These are phyloP conservation scores for Metarhizium album DNA, from an alignment of 2,329 filamentous ascomycete species.

Conservation along the genomic window DNA sequence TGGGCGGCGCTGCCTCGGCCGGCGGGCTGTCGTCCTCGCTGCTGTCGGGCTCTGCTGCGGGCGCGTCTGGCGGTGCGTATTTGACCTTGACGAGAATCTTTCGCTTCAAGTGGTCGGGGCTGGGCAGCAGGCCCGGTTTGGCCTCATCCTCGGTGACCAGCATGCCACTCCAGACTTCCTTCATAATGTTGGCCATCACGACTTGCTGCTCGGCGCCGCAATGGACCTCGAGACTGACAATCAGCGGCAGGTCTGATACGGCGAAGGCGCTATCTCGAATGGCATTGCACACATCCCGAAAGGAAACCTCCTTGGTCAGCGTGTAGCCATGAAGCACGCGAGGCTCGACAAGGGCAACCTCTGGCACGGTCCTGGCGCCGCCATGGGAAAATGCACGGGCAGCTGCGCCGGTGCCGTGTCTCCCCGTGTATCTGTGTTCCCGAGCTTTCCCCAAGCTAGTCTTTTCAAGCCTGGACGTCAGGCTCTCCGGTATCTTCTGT, in stretches of 20 bases:
- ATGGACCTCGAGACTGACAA: slow-evolving; percentile 90
- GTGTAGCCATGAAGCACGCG: slow-evolving; percentile 82
- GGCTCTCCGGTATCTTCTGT: slow-evolving; percentile 37
- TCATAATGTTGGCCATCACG: slow-evolving; percentile 87
- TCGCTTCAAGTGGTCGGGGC: slow-evolving; percentile 56
- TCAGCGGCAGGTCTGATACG: slow-evolving; percentile 68
- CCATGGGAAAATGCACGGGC: slow-evolving; percentile 1
- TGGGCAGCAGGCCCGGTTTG: slow-evolving; percentile 44
- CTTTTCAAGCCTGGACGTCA: slow-evolving; percentile 36
- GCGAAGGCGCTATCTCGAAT: slow-evolving; percentile 72
- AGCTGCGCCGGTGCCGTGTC: slow-evolving; percentile 3
- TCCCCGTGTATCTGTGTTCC: slow-evolving; percentile 19
- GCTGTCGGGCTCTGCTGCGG: slow-evolving; percentile 19
- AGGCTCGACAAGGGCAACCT: slow-evolving; percentile 47
- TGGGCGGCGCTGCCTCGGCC: slow-evolving; percentile 27
- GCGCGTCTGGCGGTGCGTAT: slow-evolving; percentile 39
- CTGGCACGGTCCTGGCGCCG: slow-evolving; percentile 11
- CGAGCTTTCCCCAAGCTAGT: slow-evolving; percentile 34
- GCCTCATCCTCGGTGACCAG: slow-evolving; percentile 48
- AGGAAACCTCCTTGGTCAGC: slow-evolving; percentile 76
- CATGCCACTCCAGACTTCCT: slow-evolving; percentile 65
- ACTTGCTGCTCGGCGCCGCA: slow-evolving; percentile 71
- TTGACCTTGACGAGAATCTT: slow-evolving; percentile 85
- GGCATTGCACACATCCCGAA: slow-evolving; percentile 72
- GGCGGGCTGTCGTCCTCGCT: slow-evolving; percentile 27